Evolutionary conservation across 2,329 filamentous ascomycete genomes (phyloP).

Genomic region (Sporothrix brunneoviolacea): DNA sequence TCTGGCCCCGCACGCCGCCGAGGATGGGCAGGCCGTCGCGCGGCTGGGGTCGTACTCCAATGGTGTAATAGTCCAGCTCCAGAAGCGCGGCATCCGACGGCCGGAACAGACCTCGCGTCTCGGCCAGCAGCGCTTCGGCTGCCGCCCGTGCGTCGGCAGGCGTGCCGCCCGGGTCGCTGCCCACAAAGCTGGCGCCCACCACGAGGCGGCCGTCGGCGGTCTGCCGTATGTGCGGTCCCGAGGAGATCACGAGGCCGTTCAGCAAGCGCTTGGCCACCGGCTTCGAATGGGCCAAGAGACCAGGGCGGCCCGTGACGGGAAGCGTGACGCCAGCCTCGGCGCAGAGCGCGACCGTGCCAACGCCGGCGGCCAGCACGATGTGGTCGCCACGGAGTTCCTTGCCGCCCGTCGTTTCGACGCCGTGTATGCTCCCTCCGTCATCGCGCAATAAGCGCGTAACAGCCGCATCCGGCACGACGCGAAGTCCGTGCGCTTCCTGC

Average conservation of each 20-base stretch:
- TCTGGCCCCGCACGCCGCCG: slow-evolving; percentile 20
- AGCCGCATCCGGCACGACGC: background rate
- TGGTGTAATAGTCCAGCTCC: slow-evolving; percentile 25
- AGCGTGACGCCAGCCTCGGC: slow-evolving; percentile 21
- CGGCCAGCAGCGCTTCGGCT: slow-evolving; percentile 21
- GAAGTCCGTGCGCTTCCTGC: background rate
- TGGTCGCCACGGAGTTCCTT: slow-evolving; percentile 22
- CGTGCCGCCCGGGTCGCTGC: slow-evolving; percentile 16
- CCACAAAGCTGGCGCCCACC: slow-evolving; percentile 21
- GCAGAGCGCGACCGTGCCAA: slow-evolving; percentile 23
- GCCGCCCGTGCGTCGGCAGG: slow-evolving; percentile 8
- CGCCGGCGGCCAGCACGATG: slow-evolving; percentile 26
- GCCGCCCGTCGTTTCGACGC: slow-evolving; percentile 16
- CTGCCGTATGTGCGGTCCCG: slow-evolving; percentile 25
- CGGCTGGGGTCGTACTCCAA: slow-evolving; percentile 24
- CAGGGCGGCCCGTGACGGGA: slow-evolving; percentile 21
- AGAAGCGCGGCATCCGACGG: slow-evolving; percentile 13
- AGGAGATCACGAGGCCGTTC: slow-evolving; percentile 21
- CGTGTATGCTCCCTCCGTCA: slow-evolving; percentile 14
- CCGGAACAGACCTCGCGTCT: slow-evolving; percentile 17
- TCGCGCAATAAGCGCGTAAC: slow-evolving; percentile 14
- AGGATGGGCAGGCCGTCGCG: slow-evolving; percentile 25
- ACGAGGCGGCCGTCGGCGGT: slow-evolving; percentile 24
- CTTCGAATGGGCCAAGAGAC: slow-evolving; percentile 26
- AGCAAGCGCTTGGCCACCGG: slow-evolving; percentile 20